A percentile compares a stretch with the other conserved stretches of the same genome.
Evolutionary conservation across 768 basidiomycete genomes (phyloP).

Genomic region (Candolleomyces eurysporus): DNA sequence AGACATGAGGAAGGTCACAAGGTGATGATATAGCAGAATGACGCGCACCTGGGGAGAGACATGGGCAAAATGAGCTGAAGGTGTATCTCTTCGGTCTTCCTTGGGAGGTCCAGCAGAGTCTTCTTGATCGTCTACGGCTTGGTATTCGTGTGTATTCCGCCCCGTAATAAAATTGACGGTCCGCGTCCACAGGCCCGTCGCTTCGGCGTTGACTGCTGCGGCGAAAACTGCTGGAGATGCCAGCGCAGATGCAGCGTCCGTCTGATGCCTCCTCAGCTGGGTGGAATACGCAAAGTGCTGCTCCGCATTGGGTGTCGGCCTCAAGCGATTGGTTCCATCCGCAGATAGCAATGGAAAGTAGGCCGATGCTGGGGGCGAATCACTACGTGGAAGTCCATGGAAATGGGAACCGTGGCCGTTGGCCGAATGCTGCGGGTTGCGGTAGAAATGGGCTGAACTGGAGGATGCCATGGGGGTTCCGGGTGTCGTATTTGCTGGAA

Average conservation of each 20-base stretch:
- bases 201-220: conserved; percentile 46
- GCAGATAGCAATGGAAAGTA: conserved; percentile 67
- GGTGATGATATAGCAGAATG: conserved; percentile 3
- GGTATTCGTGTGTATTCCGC: conserved; percentile 28
- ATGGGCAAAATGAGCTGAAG: conserved; percentile 69
- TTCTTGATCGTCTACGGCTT: conserved; percentile 39
- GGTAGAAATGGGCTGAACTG: conserved; percentile 33
- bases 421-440: conserved; percentile 23
- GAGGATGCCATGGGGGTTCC: conserved; percentile 33
- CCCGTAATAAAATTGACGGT: conserved; percentile 39
- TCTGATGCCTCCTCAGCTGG: conserved; percentile 66
- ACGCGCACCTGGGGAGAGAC: conserved; percentile 58
- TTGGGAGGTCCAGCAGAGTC: conserved; percentile 27
- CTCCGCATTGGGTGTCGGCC: conserved; percentile 62
- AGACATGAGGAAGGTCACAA: neutral
- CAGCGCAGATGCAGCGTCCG: conserved; percentile 42
- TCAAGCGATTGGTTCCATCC: conserved; percentile 46
- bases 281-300: conserved; percentile 84
- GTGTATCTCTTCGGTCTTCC: conserved; percentile 45
- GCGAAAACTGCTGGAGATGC: conserved; percentile 49
- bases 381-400: conserved; percentile 27
- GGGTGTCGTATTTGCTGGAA: conserved; percentile 29
- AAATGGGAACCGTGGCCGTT: conserved; percentile 17
- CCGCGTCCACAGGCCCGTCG: conserved; percentile 51
- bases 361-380: conserved; percentile 77